Evolutionary conservation across 768 basidiomycete genomes (phyloP), one percentile per base, ranked within the genome.

Genomic region (Lactarius pseudohatsudake): DNA sequence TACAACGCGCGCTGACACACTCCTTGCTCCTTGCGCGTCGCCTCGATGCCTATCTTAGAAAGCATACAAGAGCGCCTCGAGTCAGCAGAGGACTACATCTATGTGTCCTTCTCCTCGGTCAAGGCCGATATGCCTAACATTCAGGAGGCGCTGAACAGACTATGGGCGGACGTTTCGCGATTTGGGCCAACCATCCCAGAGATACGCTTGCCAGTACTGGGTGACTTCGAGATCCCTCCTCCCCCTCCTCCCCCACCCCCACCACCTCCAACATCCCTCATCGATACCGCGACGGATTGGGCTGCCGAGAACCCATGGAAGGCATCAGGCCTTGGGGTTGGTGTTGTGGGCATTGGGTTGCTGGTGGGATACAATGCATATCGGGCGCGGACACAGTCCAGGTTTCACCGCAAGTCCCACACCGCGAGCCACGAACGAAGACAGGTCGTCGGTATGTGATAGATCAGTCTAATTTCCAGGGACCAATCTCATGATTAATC

Each of bases 131-230:
- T 91, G 56, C 85, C 87, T 47, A 84, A 81, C 70, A 78, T 91
- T 57, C 84, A 85, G 64, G 88, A 91, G 66, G 82, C 85, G 36
- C 76, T 87, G 26, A 82, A 89, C 69, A 83, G 86, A 30, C 79
- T 93, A 64, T 92, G 90, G 89, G 76, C 85, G 28, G 92, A 94
- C 73, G 85, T 94, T 67, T 82, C 89, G 57, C 87, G 92, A 64
- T 92, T 90, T 74, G 91, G 92, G 15, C 77, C 81, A 26, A 62
- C 77, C 58, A 72, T 84, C 26, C 79, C 80, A 13, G 82, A 84
- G 55, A 81, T 92, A 62, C 83, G 78, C 70, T 77, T 90, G 56
- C 87, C 89, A 20, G 82, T 82, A 41, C 82, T 92, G 1, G 88
- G 89, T 11, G 82, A 86, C 70, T 90, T 91, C 71, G 84, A 90